phyloP scores from a whole-genome alignment of 139 green algal genomes.

The Nannochloris sp. region DNA sequence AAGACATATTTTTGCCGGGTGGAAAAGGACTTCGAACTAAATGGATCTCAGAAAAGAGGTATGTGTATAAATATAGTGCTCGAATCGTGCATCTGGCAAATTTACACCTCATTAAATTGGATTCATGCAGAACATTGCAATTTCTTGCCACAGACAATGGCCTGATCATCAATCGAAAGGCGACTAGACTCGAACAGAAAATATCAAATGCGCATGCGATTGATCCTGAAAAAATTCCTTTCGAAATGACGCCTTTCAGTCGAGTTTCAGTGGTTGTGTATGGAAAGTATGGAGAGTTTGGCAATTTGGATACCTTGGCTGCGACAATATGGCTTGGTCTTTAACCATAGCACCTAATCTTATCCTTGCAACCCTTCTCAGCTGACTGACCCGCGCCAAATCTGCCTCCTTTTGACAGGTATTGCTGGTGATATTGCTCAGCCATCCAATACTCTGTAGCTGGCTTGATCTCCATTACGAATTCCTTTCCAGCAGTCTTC shows the following conservation, averaged over 20 bases:
- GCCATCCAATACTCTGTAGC: slow-evolving; percentile 45
- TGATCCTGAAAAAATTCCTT: slow-evolving; percentile 15
- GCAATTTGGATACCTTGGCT: background rate
- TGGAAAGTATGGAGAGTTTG: background rate
- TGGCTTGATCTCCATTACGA: slow-evolving; percentile 49
- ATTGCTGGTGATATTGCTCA: slow-evolving; percentile 52
- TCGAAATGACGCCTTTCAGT: slow-evolving; percentile 28
- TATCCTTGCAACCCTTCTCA: slow-evolving; percentile 57
- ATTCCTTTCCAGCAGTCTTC: slow-evolving; percentile 39
- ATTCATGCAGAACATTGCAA: too few species aligned
- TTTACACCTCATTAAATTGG: too few species aligned
- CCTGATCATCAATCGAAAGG: background rate
- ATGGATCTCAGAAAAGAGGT: slow-evolving; percentile 6
- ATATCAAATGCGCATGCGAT: slow-evolving; percentile 18
- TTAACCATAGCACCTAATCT: slow-evolving; percentile 56
- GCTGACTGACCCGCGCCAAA: slow-evolving; percentile 46
- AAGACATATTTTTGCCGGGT: slow-evolving; percentile 15
- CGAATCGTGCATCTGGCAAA: background rate
- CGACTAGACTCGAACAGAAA: slow-evolving; percentile 13
- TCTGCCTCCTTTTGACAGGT: slow-evolving; percentile 57
- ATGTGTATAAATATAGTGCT: background rate
- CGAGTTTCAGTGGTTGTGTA: background rate
- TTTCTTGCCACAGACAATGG: too few species aligned
- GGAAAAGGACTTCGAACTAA: background rate
- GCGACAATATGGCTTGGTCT: background rate